Evolutionary conservation across 768 basidiomycete species (phyloP), one percentile per base, ranked within the genome.

Genomic region (Auricularia sp.): DNA sequence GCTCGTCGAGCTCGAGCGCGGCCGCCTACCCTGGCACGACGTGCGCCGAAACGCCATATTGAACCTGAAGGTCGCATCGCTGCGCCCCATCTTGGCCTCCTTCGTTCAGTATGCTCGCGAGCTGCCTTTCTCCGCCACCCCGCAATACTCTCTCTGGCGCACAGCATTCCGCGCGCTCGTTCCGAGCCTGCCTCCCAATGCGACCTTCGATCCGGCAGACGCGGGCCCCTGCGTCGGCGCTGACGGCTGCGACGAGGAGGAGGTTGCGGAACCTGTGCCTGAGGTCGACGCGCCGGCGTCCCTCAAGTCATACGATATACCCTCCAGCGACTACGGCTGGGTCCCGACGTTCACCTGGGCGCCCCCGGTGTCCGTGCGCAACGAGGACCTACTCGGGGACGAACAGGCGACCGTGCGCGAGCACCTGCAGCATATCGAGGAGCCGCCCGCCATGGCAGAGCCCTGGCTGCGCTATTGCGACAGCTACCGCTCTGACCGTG

Each of bases 121-220:
- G 1, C 84, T 94, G 39, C 88, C 88, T 67, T 94, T 94, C 69
- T 90, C 90, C 71, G 92, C 94, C 77, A 80, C 91, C 45, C 93
- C 92, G 10, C 92, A 95, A 74, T 95, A 94, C 70, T 87, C 86
- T 54, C 92, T 91, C 34, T 78, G 94, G 29, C 81, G 92, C 54
- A 83, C 82, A n/a, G n/a, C n/a, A n/a, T n/a, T n/a, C n/a, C n/a
- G n/a, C n/a, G n/a, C 81, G 3, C 71, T 88, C 11, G 86, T 82
- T 16, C 47, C 47, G 47, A 1, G 14, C 16, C 14, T 21, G 47
- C 5, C 18, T 8, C 14, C 21, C 10, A 16, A 44, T 16, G 8
- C 42, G 42, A 16, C 5, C 11, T 51, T 51, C 47, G 21, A 51
- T 18, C 47, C 47, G 5, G 7, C 47, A 6, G 47, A 51, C 47